Percentiles rank a stretch among this genome's conserved stretches.
Evolutionary conservation across 805 yeast species (phyloP).

Genomic region (Schwanniomyces vanrijiae): DNA sequence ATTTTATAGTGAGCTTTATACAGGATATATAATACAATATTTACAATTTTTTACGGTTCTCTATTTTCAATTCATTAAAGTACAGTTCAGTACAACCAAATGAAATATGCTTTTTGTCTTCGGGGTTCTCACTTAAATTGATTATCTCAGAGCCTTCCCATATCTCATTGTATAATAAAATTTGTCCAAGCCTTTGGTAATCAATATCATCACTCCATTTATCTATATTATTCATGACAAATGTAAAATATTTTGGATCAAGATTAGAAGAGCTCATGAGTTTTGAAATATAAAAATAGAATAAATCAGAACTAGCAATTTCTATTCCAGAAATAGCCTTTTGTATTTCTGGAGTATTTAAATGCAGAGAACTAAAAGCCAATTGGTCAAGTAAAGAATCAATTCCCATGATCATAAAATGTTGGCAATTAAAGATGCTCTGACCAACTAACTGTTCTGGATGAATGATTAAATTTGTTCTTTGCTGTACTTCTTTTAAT

Average conservation of each 20-base stretch:
- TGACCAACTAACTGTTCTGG: conserved; percentile 16
- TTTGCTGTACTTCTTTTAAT: neutral
- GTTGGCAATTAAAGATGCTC: conserved; percentile 6
- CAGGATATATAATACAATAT: neutral
- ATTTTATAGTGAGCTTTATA: neutral
- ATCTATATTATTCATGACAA: conserved; percentile 8
- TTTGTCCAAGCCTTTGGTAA: conserved; percentile 13
- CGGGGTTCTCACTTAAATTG: neutral
- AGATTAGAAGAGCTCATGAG: conserved; percentile 15
- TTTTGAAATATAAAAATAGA: conserved; percentile 16
- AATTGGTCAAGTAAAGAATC: conserved; percentile 21
- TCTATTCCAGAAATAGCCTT: conserved; percentile 15
- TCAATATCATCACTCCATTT: conserved; percentile 6
- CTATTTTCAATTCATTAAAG: conserved; percentile 1
- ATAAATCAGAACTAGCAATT: conserved; percentile 20
- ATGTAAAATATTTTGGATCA: conserved; percentile 19
- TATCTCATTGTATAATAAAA: conserved; percentile 14
- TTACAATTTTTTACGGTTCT: neutral
- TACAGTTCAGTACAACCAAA: neutral
- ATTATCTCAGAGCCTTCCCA: conserved; percentile 1
- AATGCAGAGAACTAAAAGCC: conserved; percentile 10
- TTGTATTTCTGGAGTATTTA: neutral
- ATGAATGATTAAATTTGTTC: conserved; percentile 5
- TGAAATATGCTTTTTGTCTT: neutral
- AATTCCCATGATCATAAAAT: conserved; percentile 16